Base-by-base conservation (phyloP, 495 filamentous ascomycete genomes). In the Haplographium delicatum region DNA sequence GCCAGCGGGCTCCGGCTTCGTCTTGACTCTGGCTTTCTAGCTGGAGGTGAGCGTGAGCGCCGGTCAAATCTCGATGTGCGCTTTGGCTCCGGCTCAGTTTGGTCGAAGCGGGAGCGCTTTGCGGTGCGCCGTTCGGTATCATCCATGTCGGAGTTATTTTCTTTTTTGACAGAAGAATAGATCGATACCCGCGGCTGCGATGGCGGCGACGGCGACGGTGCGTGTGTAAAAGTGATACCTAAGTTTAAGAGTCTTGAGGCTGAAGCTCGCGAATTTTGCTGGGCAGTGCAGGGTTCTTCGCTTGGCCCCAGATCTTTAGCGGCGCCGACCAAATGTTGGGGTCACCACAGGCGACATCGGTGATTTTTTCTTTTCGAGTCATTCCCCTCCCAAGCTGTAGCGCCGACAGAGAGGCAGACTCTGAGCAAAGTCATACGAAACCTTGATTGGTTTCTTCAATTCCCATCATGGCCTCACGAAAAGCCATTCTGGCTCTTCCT, bases 41-140 rank as follows among this genome's bases (percentile, higher is more conserved):
- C 76, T 25, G 74, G 72, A 5, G 85, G 90, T 3, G 90, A 95
- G 37, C 88, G 83, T 35, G 90, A 95, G 48, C 90, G 84, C 51
- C 87, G 82, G 64, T 95, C 89, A 62, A 91, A 93, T 58, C 88
- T 76, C 24, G 87, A 89, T 20, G 66, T 60, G 15, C 84, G 80
- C 52, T 81, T 81, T 25, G 80, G 80, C 57, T 90, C 86, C 5
- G 87, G 82, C 59, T 89, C 89, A 33, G 79, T 90, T 64, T 91
- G 84, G 63, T 96, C 90, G 65, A 96, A 96, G 58, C 90, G 88
- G 40, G 90, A 95, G 41, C 90, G 84, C 74, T 93, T 94, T 9
- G 76, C 70, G 53, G 69, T 70, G 47, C 85, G 84, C 62, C 81
- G 77, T 57, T 88, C 85, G 35, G 88, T 78, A 59, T 94, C 90